Conservation (phyloP, 805 yeast species). For the Priceomyces fermenticarens region DNA sequence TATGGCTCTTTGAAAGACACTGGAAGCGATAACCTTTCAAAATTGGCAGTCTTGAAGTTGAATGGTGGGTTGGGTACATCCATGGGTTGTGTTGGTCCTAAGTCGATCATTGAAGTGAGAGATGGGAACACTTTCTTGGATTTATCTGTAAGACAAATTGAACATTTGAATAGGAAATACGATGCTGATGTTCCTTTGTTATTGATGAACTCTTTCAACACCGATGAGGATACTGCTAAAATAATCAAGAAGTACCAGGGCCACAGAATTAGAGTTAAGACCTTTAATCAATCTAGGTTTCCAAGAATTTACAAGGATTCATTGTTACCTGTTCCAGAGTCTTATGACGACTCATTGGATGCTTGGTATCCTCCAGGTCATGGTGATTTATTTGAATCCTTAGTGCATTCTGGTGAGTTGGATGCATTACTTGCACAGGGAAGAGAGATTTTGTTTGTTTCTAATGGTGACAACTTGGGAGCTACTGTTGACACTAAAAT, state of each 20-base stretch:
- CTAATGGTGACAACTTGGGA: slow-evolving; percentile 97
- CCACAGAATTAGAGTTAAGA: slow-evolving; percentile 89
- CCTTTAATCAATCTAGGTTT: slow-evolving; percentile 96
- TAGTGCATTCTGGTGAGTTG: slow-evolving; percentile 86
- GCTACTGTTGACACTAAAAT: slow-evolving; percentile 95
- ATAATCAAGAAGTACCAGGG: slow-evolving; percentile 96
- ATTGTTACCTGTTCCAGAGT: slow-evolving; percentile 88
- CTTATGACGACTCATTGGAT: slow-evolving; percentile 68
- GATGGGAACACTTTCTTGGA: slow-evolving; percentile 98
- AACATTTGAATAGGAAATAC: slow-evolving; percentile 84
- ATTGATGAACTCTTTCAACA: slow-evolving; percentile 98
- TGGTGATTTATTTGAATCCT: slow-evolving; percentile 92
- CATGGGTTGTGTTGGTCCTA: slow-evolving; percentile 99
- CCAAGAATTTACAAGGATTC: slow-evolving; percentile 96
- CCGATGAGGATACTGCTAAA: slow-evolving; percentile 91
- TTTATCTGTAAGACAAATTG: slow-evolving; percentile 94
- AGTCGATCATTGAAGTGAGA: slow-evolving; percentile 96
- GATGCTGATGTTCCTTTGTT: slow-evolving; percentile 93
- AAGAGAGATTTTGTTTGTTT: slow-evolving; percentile 90
- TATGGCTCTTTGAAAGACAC: slow-evolving; percentile 49
- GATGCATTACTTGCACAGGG: slow-evolving; percentile 89
- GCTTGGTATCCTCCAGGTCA: slow-evolving; percentile 99
- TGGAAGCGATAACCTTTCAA: slow-evolving; percentile 53
- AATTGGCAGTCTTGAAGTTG: slow-evolving; percentile 91
- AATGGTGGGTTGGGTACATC: slow-evolving; percentile 99